Percentiles rank a stretch among this genome's conserved stretches.
These are phyloP conservation scores for Byssochlamys sp. DNA, from an alignment of 2,329 filamentous ascomycete species.

Conservation along the genomic window DNA sequence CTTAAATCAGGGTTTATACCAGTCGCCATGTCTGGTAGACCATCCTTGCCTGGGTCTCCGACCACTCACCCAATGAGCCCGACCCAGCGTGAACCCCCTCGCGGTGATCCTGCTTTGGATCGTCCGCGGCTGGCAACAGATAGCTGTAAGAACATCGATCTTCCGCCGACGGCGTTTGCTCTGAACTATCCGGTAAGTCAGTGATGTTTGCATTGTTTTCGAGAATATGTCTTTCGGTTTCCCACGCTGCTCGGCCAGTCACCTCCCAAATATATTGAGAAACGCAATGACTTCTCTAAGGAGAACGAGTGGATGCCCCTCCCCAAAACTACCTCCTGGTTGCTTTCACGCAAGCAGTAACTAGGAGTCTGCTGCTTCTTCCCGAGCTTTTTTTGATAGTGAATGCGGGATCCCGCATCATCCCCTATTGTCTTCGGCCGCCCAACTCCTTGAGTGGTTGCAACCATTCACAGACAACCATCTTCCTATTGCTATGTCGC, in stretches of 20 bases:
- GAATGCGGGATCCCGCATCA: neutral
- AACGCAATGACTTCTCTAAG: neutral
- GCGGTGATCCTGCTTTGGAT: conserved; percentile 15
- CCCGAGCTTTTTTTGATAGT: neutral
- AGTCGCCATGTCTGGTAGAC: neutral
- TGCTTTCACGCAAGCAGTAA: neutral
- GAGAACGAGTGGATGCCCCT: neutral
- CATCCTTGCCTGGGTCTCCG: neutral
- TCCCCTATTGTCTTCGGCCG: neutral
- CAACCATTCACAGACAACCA: neutral
- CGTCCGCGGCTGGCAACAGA: conserved; percentile 11
- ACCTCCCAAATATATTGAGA: conserved; percentile 1
- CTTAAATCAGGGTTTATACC: neutral
- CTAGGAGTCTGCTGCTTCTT: neutral
- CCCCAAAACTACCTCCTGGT: neutral
- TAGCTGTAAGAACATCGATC: conserved; percentile 16
- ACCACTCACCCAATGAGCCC: neutral
- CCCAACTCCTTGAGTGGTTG: neutral
- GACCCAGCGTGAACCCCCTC: neutral
- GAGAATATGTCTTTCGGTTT: neutral
- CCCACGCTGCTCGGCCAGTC: too few species aligned
- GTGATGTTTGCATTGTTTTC: neutral
- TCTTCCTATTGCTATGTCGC: neutral
- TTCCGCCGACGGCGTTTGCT: conserved; percentile 13
- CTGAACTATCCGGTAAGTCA: conserved; percentile 17